phyloP scores from a whole-genome alignment of 1,284 basidiomycete species.

The Irpex sp. region DNA sequence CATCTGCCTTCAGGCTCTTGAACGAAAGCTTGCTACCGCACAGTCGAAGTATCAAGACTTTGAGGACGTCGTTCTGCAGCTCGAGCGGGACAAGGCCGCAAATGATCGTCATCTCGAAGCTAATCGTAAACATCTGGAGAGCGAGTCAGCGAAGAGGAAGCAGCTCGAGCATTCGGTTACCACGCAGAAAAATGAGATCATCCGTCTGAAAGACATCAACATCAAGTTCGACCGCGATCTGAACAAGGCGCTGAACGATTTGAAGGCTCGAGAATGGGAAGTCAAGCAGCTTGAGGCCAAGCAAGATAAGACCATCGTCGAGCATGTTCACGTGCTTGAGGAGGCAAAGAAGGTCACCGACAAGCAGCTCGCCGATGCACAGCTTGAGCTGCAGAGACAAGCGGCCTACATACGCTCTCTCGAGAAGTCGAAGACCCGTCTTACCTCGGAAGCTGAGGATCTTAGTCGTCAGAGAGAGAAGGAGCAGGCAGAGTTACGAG shows the following conservation, averaged over 20 bases:
- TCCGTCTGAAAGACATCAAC: constrained; percentile 66
- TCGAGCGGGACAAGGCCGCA: constrained; percentile 78
- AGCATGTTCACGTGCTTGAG: constrained; percentile 97
- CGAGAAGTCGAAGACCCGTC: constrained; percentile 75
- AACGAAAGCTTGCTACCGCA: constrained; percentile 71
- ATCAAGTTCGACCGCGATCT: constrained; percentile 78
- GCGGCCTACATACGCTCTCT: constrained; percentile 77
- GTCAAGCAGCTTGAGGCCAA: constrained; percentile 81
- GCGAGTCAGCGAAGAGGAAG: constrained; percentile 64
- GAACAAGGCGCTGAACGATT: constrained; percentile 73
- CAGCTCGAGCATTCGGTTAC: constrained; percentile 70
- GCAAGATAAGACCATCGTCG: constrained; percentile 97
- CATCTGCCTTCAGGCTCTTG: constrained; percentile 49
- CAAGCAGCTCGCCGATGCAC: constrained; percentile 82
- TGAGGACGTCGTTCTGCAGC: constrained; percentile 82
- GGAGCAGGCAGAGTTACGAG: constrained; percentile 64
- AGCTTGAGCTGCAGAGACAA: constrained; percentile 73
- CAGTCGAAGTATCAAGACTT: constrained; percentile 80
- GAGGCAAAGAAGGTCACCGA: constrained; percentile 97
- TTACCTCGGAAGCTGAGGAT: constrained; percentile 86
- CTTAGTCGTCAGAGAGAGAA: constrained; percentile 72
- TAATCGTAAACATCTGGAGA: constrained; percentile 64
- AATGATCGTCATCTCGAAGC: constrained; percentile 73
- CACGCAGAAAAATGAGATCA: constrained; percentile 66
- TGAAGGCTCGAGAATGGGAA: constrained; percentile 84